Percentiles rank a stretch among this genome's conserved stretches.
phyloP scores from a whole-genome alignment of 2,329 filamentous ascomycete species.

The Aspergillus pseudonomiae region DNA sequence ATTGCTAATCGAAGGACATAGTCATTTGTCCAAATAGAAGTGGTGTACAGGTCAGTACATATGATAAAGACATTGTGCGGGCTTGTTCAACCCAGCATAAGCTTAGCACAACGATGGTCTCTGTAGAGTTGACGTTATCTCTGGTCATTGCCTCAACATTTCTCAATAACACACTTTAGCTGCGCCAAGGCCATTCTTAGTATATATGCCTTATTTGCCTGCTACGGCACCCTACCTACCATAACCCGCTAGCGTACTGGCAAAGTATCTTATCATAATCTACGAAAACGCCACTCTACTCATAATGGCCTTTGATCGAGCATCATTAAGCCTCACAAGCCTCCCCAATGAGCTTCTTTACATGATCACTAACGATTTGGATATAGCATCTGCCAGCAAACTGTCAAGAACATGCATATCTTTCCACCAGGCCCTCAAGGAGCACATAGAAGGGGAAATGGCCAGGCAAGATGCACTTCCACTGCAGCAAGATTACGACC shows the following conservation, averaged over 20 bases:
- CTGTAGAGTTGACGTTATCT: too few relatives aligned
- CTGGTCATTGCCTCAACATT: too few relatives aligned
- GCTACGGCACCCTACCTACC: fast-evolving
- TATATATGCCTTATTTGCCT: background rate
- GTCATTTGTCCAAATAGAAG: too few relatives aligned
- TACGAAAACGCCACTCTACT: background rate
- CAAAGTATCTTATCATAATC: background rate
- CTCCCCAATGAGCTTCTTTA: background rate
- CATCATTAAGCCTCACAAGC: background rate
- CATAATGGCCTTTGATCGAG: background rate
- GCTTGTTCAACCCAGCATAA: too few relatives aligned
- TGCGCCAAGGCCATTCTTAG: too few relatives aligned
- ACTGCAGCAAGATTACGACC: background rate
- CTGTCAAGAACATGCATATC: background rate
- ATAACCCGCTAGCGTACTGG: background rate
- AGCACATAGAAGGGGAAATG: background rate
- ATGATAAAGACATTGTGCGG: too few relatives aligned
- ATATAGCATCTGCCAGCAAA: background rate
- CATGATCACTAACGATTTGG: background rate
- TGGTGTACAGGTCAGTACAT: too few relatives aligned
- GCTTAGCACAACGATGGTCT: too few relatives aligned
- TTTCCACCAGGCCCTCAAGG: background rate
- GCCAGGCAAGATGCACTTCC: background rate
- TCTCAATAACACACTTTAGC: too few relatives aligned
- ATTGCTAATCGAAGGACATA: too few relatives aligned